Evolutionary conservation across 169 alveolate genomes (phyloP).

Genomic region (Pseudocohnilembus persalinus): DNA sequence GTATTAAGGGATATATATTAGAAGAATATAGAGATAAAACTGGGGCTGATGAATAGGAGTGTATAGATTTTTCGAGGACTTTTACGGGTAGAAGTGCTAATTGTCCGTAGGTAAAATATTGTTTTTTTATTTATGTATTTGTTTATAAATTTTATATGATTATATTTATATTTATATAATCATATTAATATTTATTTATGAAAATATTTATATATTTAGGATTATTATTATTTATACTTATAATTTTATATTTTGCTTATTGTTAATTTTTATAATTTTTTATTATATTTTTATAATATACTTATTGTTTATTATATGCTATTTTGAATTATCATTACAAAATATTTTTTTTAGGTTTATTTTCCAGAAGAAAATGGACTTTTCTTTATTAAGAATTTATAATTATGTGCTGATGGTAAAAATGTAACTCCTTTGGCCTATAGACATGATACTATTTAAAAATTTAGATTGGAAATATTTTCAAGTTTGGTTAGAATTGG

Average conservation of each 20-base stretch:
- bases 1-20: background rate
- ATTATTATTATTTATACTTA: no score
- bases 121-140: no score
- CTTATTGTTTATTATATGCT: no score
- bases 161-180: no score
- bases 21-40: conserved; percentile 18
- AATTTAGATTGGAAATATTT: conserved; percentile 23
- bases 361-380: conserved; percentile 16
- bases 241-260: no score
- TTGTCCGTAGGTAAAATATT: background rate
- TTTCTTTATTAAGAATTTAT: conserved; percentile 2
- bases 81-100: conserved; percentile 18
- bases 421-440: conserved; percentile 2
- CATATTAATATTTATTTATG: no score
- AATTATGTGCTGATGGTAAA: background rate
- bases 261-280: no score
- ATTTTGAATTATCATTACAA: no score
- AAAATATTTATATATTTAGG: no score
- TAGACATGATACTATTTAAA: conserved; percentile 1
- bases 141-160: no score
- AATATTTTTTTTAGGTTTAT: background rate
- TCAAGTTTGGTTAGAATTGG: conserved; percentile 19
- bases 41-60: background rate
- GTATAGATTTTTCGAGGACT: conserved; percentile 2
- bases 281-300: no score